Conservation (phyloP, 768 basidiomycete genomes). For the Sporobolomyces pararoseus region DNA sequence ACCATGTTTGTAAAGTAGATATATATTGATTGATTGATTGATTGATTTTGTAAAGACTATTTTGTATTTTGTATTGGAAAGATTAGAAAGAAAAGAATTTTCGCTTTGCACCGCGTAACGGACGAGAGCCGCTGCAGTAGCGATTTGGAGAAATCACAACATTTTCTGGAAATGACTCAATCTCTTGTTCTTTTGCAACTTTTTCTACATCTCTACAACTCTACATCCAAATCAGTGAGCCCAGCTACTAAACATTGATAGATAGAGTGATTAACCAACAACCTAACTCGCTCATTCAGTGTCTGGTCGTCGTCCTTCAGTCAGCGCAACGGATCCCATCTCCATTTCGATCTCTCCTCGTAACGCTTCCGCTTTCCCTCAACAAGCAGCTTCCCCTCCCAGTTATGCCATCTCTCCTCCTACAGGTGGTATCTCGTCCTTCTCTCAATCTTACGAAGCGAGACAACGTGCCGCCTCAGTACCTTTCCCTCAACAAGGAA, state of each 20-base stretch:
- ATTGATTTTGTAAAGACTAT: no score
- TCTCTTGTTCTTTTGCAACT: no score
- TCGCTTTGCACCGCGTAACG: no score
- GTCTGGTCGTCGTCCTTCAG: slow-evolving; percentile 17
- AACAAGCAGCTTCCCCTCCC: slow-evolving; percentile 10
- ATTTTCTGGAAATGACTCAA: no score
- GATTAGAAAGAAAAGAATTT: no score
- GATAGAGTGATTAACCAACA: background rate
- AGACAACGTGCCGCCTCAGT: slow-evolving; percentile 1
- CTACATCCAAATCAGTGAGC: no score
- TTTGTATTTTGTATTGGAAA: no score
- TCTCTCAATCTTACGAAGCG: slow-evolving; percentile 13
- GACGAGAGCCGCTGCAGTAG: no score
- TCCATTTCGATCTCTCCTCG: slow-evolving; percentile 20
- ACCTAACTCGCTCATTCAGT: background rate
- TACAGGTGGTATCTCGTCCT: background rate
- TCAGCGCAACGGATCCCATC: slow-evolving; percentile 19
- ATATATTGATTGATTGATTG: no score
- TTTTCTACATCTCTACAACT: no score
- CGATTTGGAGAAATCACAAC: no score
- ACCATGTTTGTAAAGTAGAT: slow-evolving; percentile 22
- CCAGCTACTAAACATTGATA: background rate
- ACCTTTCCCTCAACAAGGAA: slow-evolving; percentile 31
- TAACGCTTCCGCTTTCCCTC: background rate
- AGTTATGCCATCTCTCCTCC: slow-evolving; percentile 19